Evolutionary conservation across 2,329 filamentous ascomycete genomes (phyloP).

Genomic region (Penicillium sp.): DNA sequence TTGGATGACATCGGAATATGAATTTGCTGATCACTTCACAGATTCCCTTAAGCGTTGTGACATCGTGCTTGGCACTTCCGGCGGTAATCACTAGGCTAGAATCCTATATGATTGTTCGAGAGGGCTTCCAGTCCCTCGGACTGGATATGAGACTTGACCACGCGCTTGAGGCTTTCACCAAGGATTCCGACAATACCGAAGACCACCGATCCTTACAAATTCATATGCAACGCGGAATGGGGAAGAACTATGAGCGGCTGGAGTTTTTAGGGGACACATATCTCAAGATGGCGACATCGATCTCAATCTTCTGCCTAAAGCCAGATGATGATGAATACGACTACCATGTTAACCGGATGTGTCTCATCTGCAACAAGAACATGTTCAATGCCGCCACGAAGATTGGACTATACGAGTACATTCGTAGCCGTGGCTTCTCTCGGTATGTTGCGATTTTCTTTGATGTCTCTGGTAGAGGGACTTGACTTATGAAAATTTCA

Average conservation of each 20-base stretch:
- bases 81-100: slow-evolving; percentile 85
- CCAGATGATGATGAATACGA: slow-evolving; percentile 81
- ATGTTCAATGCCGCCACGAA: slow-evolving; percentile 77
- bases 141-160: slow-evolving; percentile 68
- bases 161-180: slow-evolving; percentile 88
- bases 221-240: slow-evolving; percentile 83
- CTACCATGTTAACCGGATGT: slow-evolving; percentile 89
- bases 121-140: slow-evolving; percentile 69
- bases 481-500: slow-evolving; percentile 29
- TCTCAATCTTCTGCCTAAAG: slow-evolving; percentile 77
- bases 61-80: slow-evolving; percentile 76
- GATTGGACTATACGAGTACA: slow-evolving; percentile 69
- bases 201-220: slow-evolving; percentile 70
- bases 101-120: slow-evolving; percentile 75
- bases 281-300: slow-evolving; percentile 92
- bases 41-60: slow-evolving; percentile 71
- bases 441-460: slow-evolving; percentile 49
- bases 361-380: slow-evolving; percentile 88
- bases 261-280: slow-evolving; percentile 95
- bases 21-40: slow-evolving; percentile 36
- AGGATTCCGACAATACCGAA: slow-evolving; percentile 83
- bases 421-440: slow-evolving; percentile 82
- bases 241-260: slow-evolving; percentile 89
- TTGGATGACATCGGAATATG: neutral
- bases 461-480: neutral